Base-by-base conservation (phyloP, 306 rosid genomes). In the Cercis canadensis region DNA sequence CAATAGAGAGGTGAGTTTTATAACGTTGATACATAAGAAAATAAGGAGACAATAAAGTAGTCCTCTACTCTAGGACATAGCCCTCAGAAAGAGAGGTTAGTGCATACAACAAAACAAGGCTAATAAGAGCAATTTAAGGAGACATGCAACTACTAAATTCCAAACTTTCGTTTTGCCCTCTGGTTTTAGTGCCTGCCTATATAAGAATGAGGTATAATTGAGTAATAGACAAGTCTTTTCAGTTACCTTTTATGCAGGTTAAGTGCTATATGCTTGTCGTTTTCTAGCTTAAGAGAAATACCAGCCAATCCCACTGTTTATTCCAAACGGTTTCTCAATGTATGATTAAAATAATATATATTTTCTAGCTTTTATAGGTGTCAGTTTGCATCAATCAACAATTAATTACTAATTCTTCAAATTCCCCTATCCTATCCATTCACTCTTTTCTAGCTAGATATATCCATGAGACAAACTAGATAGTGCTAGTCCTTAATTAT, bases 91-190 rank as follows among this genome's bases (percentile, higher is more conserved):
- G 76, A 66, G 65, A 70, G 14, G 21, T 36, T 18, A 37, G 69
- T 65, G 72, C 53, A 59, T 63, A 60, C 76, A 79, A 79, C 65
- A 84, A 75, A 80, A 80, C 82, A 79, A 77, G 24, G 78, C 80
- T 79, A 74, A 58, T 73, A 80, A 80, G 90, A 76, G 80, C 80
- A 69, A 73, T 76, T 61, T 77, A 77, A 80, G 81, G 82, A 78
- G 82, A 50, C 67, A 47, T 63, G 85, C 78, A 79, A 76, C 75
- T 77, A 77, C 81, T 72, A 84, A 79, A 83, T 43, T 83, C 83
- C 92, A 81, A 77, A 73, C 1, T 19, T 75, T 76, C 70, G 72
- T 82, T 88, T 65, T 65, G 69, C 79, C 75, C 36, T 74, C n/a
- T 73, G 47, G 57, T 58, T 56, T 63, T 70, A 31, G 58, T 78